Evolutionary conservation across 2,329 filamentous ascomycete genomes (phyloP).

Genomic region (Pseudogymnoascus sp.): DNA sequence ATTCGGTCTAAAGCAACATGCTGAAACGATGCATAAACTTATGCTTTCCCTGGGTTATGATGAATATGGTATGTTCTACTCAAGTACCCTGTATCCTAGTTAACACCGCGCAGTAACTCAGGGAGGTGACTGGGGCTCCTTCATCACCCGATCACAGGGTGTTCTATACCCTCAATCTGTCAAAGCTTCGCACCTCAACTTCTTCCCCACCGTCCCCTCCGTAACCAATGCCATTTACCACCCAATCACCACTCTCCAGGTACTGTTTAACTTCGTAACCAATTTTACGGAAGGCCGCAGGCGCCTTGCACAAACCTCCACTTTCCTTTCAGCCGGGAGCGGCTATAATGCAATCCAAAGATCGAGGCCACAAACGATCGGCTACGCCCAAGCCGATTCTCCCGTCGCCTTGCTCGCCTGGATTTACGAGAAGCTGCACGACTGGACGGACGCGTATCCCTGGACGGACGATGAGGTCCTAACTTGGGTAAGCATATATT

Average conservation of each 20-base stretch:
- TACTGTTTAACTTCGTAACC: conserved; percentile 4
- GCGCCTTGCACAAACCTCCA: not conserved
- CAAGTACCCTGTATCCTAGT: not conserved
- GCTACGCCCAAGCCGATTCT: conserved; percentile 59
- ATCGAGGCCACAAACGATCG: conserved; percentile 64
- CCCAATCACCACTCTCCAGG: conserved; percentile 1
- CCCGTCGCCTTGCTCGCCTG: conserved; percentile 65
- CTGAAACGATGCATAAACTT: conserved; percentile 55
- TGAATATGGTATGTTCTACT: conserved; percentile 35
- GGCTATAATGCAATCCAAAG: conserved; percentile 33
- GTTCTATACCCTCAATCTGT: conserved; percentile 48
- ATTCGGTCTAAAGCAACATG: conserved; percentile 52
- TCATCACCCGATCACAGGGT: conserved; percentile 54
- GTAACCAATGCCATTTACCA: conserved; percentile 4
- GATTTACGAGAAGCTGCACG: conserved; percentile 73
- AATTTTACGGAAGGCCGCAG: not conserved
- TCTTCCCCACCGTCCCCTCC: not conserved
- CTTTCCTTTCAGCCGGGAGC: conserved; percentile 37
- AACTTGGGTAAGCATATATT: conserved; percentile 68
- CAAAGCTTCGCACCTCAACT: conserved; percentile 44
- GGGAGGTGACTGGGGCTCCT: conserved; percentile 64
- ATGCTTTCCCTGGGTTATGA: conserved; percentile 61
- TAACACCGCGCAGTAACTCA: conserved; percentile 35
- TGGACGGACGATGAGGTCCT: conserved; percentile 71
- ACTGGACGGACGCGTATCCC: conserved; percentile 63